Conservation (phyloP, 768 basidiomycete species). For the Coprinopsis cinerea region DNA sequence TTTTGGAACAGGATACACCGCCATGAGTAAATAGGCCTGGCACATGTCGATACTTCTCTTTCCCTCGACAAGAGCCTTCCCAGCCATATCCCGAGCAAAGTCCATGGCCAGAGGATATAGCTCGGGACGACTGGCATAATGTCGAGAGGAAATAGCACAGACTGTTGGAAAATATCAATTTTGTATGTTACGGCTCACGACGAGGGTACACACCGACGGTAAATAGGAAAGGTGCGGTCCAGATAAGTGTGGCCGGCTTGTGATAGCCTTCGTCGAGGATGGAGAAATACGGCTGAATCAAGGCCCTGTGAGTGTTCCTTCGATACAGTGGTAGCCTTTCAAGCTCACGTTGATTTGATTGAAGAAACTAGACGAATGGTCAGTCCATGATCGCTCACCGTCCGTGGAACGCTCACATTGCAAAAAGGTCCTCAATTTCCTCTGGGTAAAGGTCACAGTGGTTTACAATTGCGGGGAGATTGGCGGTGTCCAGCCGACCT, state of each 20-base stretch:
- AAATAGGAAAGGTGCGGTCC: conserved; percentile 53
- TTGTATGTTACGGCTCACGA: neutral
- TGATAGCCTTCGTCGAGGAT: conserved; percentile 53
- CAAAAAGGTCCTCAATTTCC: conserved; percentile 46
- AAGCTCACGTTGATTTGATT: conserved; percentile 45
- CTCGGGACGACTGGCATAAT: conserved; percentile 49
- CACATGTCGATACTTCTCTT: conserved; percentile 69
- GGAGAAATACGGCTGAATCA: conserved; percentile 46
- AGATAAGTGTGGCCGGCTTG: conserved; percentile 46
- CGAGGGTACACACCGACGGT: conserved; percentile 44
- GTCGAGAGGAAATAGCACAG: conserved; percentile 65
- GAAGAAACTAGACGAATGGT: conserved; percentile 36
- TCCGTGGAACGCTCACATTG: conserved; percentile 33
- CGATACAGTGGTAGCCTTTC: neutral
- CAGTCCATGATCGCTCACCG: neutral
- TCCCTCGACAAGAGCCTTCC: conserved; percentile 53
- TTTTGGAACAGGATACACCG: conserved; percentile 56
- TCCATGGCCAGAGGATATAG: conserved; percentile 55
- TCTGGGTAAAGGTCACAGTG: conserved; percentile 43
- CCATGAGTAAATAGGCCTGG: conserved; percentile 69
- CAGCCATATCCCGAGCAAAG: conserved; percentile 57
- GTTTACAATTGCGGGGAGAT: conserved; percentile 41
- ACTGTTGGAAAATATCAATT: conserved; percentile 32
- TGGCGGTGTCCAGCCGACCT: conserved; percentile 17
- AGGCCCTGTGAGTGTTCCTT: neutral